Evolutionary conservation across 306 rosid genomes (phyloP), one percentile per base, ranked within the genome.

Genomic region (Dryas octopetala): DNA sequence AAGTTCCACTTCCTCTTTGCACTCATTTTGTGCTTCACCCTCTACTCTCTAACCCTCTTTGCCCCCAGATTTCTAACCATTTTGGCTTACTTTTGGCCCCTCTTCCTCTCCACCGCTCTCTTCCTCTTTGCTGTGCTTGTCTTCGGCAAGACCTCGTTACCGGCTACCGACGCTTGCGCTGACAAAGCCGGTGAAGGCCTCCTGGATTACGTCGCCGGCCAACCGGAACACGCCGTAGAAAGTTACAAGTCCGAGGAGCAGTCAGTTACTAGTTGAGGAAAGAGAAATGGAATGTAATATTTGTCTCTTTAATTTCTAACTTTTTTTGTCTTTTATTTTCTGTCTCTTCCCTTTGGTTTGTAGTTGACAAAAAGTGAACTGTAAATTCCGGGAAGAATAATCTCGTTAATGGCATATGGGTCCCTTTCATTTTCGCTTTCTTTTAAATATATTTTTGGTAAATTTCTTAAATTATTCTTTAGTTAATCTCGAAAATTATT

Each of bases 41-140:
- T 87, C 23, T 57, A 81, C 70, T 13, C 85, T 32, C 74, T 91
- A 59, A 13, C 80, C 75, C 38, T 78, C 10, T 5, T 90, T 19
- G 92, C 90, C 0, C 96, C 96, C 5, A 81, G 85, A 74, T 83
- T 91, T 74, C 19, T 90, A 15, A 75, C 85, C 58, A 77, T 94
- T 57, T n/a, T 94, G 26, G 86, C 90, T 43, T 94, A 90, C 85
- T 94, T 94, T 77, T 94, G 98, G 96, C 98, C 98, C 3, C 98
- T 94, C 28, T 71, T 90, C 28, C 85, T 91, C 86, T 91, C 98
- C 76, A 91, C 98, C 1, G 89, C 96, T 1, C 83, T 91, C 73
- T 89, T 90, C 59, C 93, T 94, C 76, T 78, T 86, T 66, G 85
- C 90, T 49, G 93, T 94, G 70, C 73, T 89, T 48, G 51, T 89